phyloP scores from a whole-genome alignment of 192 early-diverging fungal species.

The Gaertneriomyces sp. region DNA sequence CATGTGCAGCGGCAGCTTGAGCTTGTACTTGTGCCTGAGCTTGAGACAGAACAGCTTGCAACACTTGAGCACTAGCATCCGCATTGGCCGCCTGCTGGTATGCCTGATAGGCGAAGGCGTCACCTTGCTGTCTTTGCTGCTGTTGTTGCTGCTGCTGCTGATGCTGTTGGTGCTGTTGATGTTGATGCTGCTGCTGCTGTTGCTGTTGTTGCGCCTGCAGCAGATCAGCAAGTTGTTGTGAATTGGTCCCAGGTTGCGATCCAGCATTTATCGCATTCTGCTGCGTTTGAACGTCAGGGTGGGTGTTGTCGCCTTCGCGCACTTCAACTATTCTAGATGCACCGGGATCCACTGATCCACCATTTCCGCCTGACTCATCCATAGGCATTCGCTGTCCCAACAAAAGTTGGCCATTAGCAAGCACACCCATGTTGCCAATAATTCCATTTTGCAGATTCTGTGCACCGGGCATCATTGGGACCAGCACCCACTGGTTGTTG shows the following conservation, averaged over 20 bases:
- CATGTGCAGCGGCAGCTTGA: conserved; percentile 9
- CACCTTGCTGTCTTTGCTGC: background rate
- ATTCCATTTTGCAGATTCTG: background rate
- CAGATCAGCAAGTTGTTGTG: background rate
- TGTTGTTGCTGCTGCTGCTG: background rate
- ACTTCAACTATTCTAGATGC: conserved; percentile 7
- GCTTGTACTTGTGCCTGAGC: conserved; percentile 8
- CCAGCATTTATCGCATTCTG: background rate
- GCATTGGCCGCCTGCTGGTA: conserved; percentile 2
- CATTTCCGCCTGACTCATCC: background rate
- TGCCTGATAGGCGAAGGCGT: background rate
- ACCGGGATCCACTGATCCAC: background rate
- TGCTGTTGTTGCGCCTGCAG: conserved; percentile 1
- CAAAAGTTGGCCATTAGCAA: background rate
- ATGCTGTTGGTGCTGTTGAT: background rate
- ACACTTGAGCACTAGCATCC: background rate
- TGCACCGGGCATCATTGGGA: conserved; percentile 5
- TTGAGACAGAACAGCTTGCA: background rate
- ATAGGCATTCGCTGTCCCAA: conserved; percentile 8
- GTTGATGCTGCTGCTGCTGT: background rate
- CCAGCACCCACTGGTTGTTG: conserved; percentile 3
- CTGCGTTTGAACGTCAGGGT: too few relatives aligned
- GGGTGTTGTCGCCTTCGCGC: background rate
- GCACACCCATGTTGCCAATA: background rate
- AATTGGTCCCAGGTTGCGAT: background rate